Conservation (phyloP, 768 basidiomycete genomes). For the Strobilomyces echinocephalus region DNA sequence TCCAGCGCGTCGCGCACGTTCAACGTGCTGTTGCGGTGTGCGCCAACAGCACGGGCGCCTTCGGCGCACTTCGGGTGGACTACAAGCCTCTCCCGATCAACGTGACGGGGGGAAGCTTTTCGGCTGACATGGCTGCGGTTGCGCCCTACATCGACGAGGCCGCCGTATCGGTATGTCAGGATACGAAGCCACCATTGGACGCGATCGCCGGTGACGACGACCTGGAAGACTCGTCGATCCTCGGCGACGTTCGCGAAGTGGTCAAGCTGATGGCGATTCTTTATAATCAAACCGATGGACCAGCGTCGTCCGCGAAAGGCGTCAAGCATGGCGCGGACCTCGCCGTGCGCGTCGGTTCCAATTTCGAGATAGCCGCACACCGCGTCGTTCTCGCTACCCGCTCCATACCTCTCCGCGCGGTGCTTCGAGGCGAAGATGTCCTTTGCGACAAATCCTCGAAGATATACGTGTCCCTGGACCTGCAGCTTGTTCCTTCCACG, state of each 20-base stretch:
- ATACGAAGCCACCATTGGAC: not conserved
- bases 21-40: constrained; percentile 85
- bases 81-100: constrained; percentile 53
- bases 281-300: not conserved
- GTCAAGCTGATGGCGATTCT: constrained; percentile 19
- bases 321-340: constrained; percentile 61
- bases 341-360: constrained; percentile 42
- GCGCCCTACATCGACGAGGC: constrained; percentile 48
- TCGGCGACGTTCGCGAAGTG: constrained; percentile 33
- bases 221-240: constrained; percentile 34
- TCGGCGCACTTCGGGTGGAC: constrained; percentile 78
- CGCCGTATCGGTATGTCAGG: not conserved
- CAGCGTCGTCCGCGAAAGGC: not conserved
- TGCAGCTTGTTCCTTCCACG: constrained; percentile 1
- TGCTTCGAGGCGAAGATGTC: constrained; percentile 35
- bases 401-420: constrained; percentile 39
- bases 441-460: constrained; percentile 28
- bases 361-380: constrained; percentile 56
- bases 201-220: constrained; percentile 31
- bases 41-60: constrained; percentile 83
- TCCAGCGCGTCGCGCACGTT: constrained; percentile 71
- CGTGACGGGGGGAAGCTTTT: constrained; percentile 51
- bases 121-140: constrained; percentile 60
- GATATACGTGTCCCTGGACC: constrained; percentile 28
- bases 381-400: constrained; percentile 61